Evolutionary conservation across 2,329 filamentous ascomycete species (phyloP), one percentile per base, ranked within the genome.

Genomic region (Aspergillus intermedius): DNA sequence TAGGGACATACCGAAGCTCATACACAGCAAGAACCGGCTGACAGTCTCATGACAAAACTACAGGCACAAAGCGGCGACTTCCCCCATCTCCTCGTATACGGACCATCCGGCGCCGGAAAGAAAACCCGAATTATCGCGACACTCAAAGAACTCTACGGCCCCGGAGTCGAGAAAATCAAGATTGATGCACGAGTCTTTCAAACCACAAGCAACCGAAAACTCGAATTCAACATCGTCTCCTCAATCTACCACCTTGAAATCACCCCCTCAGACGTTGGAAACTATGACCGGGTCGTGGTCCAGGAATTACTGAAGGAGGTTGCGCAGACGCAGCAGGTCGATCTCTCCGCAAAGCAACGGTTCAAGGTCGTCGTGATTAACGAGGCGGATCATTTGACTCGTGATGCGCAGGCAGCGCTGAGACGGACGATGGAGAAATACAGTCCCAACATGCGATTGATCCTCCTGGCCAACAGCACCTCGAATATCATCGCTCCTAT

Each of bases 331-430:
- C 93, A 98, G 68, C 94, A 98, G 73, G 93, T 98, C n/a, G 93
- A 98, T 68, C 78, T 93, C 58, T 79, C 83, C 10, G 94, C 94
- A 13, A 87, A 83, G 66, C 93, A 98, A 68, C 81, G 84, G 41
- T 98, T 98, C 80, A 98, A 98, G 73, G 91, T 98, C 1, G 93
- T 98, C 1, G 91, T 98, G 32, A 97, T 98, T 77, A 98, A 98
- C 62, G 93, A 98, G 75, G 93, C 93, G 6, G 94, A 98, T 65
- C 88, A 95, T 64, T 78, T 98, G 55, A 93, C 86, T 3, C 78
- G 93, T 54, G 93, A 98, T 76, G 93, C 93, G 3, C 93, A 98
- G 72, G 93, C 94, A 0, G 94, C 94, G 28, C 74, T 98, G 63
- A 82, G 93, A 68, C 79, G 93, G 54, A 98, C 93, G 0, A 98